Base-by-base conservation (phyloP, 2,329 filamentous ascomycete species). In the Botryotinia narcissicola region DNA sequence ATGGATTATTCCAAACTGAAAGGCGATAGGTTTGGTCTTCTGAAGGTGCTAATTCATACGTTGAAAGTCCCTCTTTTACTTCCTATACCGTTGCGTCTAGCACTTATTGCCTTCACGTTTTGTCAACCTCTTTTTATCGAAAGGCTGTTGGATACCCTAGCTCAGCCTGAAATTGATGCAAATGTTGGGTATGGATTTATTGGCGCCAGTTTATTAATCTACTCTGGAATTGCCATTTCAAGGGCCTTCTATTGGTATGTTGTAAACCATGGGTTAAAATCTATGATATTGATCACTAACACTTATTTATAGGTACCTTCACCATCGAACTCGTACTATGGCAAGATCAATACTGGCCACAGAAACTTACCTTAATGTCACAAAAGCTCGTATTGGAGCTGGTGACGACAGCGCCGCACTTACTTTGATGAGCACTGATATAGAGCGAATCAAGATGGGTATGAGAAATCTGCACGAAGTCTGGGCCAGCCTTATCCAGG, bases 281-380 rank as follows among this genome's bases (percentile, higher is more conserved):
- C n/a, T 29, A 29, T 4, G 29, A 25, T 16, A 70, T 16, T 10
- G 9, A 25, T 29, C 42, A 29, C 32, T 61, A 18, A 70, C 5
- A n/a, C 25, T 37, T 20, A 61, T 68, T 18, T 62, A 73, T 42
- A 68, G 59, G 44, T 61, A 74, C 44, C 71, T 59, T 6, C 32
- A 64, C 25, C 69, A 71, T 35, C 62, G 74, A 54, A 63, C 60
- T 5, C 46, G 72, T 20, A 74, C 70, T 40, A 76, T 76, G 70
- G 44, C 72, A n/a, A 80, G 84, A 54, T 82, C 82, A 7, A 81
- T 79, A 0, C 76, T 86, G 3, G 80, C 85, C n/a, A 84, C 85
- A 0, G 80, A 87, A 75, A 83, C 88, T 1, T 89, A 85, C 76
- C 82, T 83, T 35, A 86, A 86, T 76, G 84, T 84, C 0, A 74